Base-by-base conservation (phyloP, 1,284 basidiomycete species). In the Kwoniella shivajii region DNA sequence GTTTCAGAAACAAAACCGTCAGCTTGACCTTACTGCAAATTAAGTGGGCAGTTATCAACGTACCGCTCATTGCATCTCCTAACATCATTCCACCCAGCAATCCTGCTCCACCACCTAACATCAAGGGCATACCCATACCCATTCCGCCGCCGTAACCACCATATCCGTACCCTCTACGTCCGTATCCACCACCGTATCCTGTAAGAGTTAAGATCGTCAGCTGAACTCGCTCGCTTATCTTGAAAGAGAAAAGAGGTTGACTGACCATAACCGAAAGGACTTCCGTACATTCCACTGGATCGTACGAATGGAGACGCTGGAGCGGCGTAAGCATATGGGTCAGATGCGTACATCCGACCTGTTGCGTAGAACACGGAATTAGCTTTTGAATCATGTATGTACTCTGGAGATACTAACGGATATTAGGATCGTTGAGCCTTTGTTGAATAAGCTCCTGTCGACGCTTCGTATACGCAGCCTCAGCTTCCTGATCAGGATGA, bases 201-300 rank as follows among this genome's bases (percentile, higher is more conserved):
- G 36, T 7, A 39, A 20, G 37, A 26, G 9, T 2, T 11, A 22
- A 43, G 30, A 36, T 9, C 33, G 34, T 30, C 37, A 38, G 33
- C 24, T 13, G 29, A 27, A 30, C 16, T 24, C 7, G 31, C 22
- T 9, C 6, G 30, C 13, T 9, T 29, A 31, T 6, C 4, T 22
- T 2, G 34, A 24, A 39, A 20, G 42, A 37, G 26, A 33, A 20
- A 34, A 30, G 26, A 39, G 5, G 13, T 39, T 3, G 6, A 52
- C 54, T 62, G 36, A 60, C 69, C 69, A 42, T 72, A 72, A 38
- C 71, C 71, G 53, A 67, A 71, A 0, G 65, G 67, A n/a, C 48
- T 58, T n/a, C 48, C 50, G 20, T 53, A 53, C 59, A 65, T 63
- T 27, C 65, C 50, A 9, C 61, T 66, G 16, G 54, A 46, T 33